Evolutionary conservation across 2,329 filamentous ascomycete genomes (phyloP).

Genomic region (Chalaropsis thielavioides): DNA sequence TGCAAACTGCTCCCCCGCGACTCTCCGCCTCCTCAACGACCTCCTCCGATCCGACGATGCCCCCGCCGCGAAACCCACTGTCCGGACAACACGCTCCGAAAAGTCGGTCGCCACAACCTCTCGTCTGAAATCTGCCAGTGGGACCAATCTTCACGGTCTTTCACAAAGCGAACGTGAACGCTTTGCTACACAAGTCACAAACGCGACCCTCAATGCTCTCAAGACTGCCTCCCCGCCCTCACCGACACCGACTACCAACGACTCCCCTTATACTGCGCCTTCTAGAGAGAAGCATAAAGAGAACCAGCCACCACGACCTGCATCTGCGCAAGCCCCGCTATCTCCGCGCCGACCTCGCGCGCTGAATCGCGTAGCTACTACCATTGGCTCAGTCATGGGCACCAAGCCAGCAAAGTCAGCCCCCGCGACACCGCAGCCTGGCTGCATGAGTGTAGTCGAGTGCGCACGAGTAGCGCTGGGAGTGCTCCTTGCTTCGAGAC

Average conservation of each 20-base stretch:
- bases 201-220: conserved; percentile 52
- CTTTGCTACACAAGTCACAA: conserved; percentile 60
- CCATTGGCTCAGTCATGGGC: conserved; percentile 25
- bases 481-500: conserved; percentile 31
- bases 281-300: background rate
- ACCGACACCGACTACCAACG: background rate
- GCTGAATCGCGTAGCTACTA: conserved; percentile 45
- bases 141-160: conserved; percentile 25
- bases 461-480: conserved; percentile 55
- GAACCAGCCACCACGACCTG: conserved; percentile 8
- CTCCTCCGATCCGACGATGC: conserved; percentile 14
- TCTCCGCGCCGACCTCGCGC: conserved; percentile 46
- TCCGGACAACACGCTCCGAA: conserved; percentile 19
- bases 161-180: conserved; percentile 46
- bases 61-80: conserved; percentile 8
- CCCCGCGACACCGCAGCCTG: conserved; percentile 25
- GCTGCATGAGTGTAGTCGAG: conserved; percentile 47
- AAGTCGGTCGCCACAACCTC: conserved; percentile 20
- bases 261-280: background rate
- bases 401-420: conserved; percentile 26
- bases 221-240: conserved; percentile 35
- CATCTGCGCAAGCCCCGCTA: conserved; percentile 28
- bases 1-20: conserved; percentile 13
- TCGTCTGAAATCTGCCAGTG: conserved; percentile 24
- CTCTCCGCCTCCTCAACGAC: conserved; percentile 14